Evolutionary conservation across 2,329 filamentous ascomycete species (phyloP).

Genomic region (Hymenoscyphus albidus): DNA sequence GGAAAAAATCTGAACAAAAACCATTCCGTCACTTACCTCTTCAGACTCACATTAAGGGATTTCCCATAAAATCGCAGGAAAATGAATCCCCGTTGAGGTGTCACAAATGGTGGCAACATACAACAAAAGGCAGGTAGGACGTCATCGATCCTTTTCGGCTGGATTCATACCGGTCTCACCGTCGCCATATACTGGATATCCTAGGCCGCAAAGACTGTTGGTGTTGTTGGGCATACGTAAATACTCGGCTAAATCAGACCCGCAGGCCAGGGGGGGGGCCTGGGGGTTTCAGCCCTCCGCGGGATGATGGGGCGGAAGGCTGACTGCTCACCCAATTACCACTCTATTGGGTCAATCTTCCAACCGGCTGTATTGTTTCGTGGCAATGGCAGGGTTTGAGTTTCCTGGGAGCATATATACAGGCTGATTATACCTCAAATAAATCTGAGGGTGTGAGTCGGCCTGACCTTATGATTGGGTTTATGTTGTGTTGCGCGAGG

Average conservation of each 20-base stretch:
- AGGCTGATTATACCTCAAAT: background rate
- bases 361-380: background rate
- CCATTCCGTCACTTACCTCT: background rate
- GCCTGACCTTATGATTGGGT: background rate
- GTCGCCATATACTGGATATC: background rate
- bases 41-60: background rate
- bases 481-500: constrained; percentile 1
- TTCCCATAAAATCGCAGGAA: background rate
- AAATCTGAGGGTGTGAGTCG: background rate
- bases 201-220: background rate
- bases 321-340: background rate
- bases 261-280: background rate
- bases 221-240: background rate
- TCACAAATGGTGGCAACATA: background rate
- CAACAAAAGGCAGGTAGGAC: background rate
- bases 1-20: background rate
- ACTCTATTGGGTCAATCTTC: background rate
- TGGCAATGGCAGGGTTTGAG: background rate
- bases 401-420: background rate
- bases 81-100: background rate
- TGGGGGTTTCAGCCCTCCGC: background rate
- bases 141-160: background rate
- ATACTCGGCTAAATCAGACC: background rate
- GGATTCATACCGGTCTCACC: background rate
- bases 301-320: background rate